phyloP scores from a whole-genome alignment of 2,329 filamentous ascomycete genomes.

The Apiospora rasikravindrae region DNA sequence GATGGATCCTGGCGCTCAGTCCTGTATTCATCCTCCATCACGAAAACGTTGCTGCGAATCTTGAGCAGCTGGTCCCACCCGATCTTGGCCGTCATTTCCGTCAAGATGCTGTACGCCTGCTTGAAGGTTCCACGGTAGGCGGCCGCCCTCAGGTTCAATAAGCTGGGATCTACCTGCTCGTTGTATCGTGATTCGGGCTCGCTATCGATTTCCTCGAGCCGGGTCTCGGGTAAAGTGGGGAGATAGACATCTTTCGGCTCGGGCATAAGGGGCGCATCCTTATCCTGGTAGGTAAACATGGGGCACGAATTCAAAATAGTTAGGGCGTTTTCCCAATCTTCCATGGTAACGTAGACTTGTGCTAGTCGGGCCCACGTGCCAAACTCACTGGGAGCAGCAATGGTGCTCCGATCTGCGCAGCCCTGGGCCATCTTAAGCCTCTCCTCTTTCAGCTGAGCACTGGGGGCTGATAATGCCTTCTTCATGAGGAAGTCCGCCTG shows the following conservation, averaged over 20 bases:
- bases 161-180: constrained; percentile 85
- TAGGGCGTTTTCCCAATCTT: constrained; percentile 95
- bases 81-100: constrained; percentile 94
- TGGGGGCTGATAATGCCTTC: constrained; percentile 69
- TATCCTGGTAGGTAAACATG: constrained; percentile 99
- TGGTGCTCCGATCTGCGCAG: constrained; percentile 91
- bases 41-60: constrained; percentile 95
- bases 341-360: constrained; percentile 90
- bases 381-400: constrained; percentile 95
- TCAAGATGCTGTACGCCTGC: constrained; percentile 91
- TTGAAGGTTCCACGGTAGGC: constrained; percentile 95
- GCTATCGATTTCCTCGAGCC: constrained; percentile 95
- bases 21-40: constrained; percentile 99
- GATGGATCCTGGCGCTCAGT: constrained; percentile 76
- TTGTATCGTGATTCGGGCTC: constrained; percentile 80
- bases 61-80: constrained; percentile 97
- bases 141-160: constrained; percentile 85
- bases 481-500: constrained; percentile 90
- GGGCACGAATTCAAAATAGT: constrained; percentile 97
- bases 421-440: constrained; percentile 86
- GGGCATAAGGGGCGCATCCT: constrained; percentile 92
- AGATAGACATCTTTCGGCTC: constrained; percentile 88
- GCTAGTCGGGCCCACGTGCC: constrained; percentile 94
- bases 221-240: constrained; percentile 85
- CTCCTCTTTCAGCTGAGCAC: constrained; percentile 62